These are phyloP conservation scores for Podaxis sp. DNA, from an alignment of 768 basidiomycete species.

Conservation along the genomic window DNA sequence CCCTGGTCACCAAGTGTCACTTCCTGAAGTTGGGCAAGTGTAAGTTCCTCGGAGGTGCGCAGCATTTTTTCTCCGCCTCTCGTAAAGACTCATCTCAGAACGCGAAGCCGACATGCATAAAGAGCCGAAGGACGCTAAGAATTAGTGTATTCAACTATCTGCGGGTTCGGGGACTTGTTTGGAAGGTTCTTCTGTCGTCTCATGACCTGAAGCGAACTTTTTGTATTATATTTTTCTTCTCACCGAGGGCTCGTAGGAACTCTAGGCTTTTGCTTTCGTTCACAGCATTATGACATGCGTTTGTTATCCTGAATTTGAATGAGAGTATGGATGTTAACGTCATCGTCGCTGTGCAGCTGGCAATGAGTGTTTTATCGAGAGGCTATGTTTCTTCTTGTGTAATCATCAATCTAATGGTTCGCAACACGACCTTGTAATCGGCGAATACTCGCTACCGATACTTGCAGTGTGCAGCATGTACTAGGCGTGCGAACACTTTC, in stretches of 20 bases:
- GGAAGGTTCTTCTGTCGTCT: background rate
- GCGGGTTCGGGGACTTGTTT: too few relatives aligned
- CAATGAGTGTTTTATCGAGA: too few relatives aligned
- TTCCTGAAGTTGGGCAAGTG: conserved; percentile 55
- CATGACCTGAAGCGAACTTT: background rate
- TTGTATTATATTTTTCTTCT: too few relatives aligned
- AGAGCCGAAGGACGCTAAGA: conserved; percentile 22
- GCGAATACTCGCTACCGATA: background rate
- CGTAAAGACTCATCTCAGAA: conserved; percentile 19
- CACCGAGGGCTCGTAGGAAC: background rate
- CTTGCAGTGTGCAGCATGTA: background rate
- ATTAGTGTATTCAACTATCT: background rate
- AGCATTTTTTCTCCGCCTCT: background rate
- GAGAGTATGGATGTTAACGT: too few relatives aligned
- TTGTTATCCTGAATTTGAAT: too few relatives aligned
- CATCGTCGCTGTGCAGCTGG: too few relatives aligned
- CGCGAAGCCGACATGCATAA: conserved; percentile 40
- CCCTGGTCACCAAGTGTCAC: conserved; percentile 39
- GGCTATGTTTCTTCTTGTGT: background rate
- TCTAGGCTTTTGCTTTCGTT: background rate
- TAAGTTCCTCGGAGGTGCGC: conserved; percentile 60
- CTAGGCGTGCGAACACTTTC: background rate
- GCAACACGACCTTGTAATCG: background rate
- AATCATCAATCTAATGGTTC: background rate
- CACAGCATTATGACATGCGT: background rate